Percentiles rank a stretch among this genome's conserved stretches.
Evolutionary conservation across 108 stramenopile species (phyloP).

Genomic region (Cyclotella choctawhatcheeana): DNA sequence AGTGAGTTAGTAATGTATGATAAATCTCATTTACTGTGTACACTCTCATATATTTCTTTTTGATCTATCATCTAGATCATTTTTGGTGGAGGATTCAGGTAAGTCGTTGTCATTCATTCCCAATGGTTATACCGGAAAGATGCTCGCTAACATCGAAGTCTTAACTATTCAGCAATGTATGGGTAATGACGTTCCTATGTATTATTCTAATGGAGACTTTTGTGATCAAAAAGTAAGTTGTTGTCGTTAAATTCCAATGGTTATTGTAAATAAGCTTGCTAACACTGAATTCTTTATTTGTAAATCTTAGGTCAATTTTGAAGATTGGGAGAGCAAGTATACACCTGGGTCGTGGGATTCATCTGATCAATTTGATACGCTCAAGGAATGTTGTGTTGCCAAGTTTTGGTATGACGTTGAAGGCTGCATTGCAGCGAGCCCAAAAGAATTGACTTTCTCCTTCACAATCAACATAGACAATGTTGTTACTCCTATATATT

Average conservation of each 20-base stretch:
- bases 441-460: slow-evolving; percentile 25
- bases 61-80: neutral
- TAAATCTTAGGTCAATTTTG: slow-evolving; percentile 7
- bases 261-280: too few relatives aligned
- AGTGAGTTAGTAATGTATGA: neutral
- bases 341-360: slow-evolving; percentile 19
- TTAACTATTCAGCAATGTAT: slow-evolving; percentile 40
- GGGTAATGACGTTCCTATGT: too few relatives aligned
- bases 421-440: slow-evolving; percentile 16
- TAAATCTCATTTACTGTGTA: too few relatives aligned
- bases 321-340: slow-evolving; percentile 33
- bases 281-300: too few relatives aligned
- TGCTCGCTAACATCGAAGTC: too few relatives aligned
- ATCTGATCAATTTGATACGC: slow-evolving; percentile 16
- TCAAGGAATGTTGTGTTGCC: slow-evolving; percentile 26
- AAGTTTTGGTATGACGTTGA: slow-evolving; percentile 31
- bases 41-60: neutral
- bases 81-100: slow-evolving; percentile 33
- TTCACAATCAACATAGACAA: slow-evolving; percentile 15
- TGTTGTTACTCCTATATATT: slow-evolving; percentile 15
- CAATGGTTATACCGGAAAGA: too few relatives aligned
- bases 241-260: too few relatives aligned
- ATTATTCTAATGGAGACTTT: neutral
- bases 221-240: neutral
- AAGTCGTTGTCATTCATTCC: too few relatives aligned